Conservation (phyloP, 176 grass and related monocot genomes). For the Elymus sibiricus region DNA sequence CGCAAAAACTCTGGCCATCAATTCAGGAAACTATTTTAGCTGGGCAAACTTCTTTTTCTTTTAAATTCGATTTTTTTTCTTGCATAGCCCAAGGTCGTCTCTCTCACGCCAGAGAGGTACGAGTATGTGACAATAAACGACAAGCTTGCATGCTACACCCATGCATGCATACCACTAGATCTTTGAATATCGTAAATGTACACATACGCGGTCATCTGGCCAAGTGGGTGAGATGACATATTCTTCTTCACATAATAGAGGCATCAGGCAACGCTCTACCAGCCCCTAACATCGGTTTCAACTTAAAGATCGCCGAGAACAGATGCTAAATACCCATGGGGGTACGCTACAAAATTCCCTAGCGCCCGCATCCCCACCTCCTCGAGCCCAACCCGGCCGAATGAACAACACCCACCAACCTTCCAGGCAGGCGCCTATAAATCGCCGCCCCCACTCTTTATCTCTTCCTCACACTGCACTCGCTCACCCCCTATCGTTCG, state of each 20-base stretch:
- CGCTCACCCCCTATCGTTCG: neutral
- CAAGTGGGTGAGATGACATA: neutral
- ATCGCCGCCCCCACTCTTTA: neutral
- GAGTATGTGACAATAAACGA: neutral
- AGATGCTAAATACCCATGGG: neutral
- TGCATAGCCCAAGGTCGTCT: too few species aligned
- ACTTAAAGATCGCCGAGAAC: neutral
- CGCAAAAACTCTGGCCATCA: neutral
- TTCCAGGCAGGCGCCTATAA: conserved; percentile 22
- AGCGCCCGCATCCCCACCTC: neutral
- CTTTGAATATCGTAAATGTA: too few species aligned
- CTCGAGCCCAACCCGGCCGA: neutral
- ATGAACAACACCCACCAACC: neutral
- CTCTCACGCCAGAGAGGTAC: too few species aligned
- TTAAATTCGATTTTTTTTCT: too few species aligned
- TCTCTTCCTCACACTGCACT: neutral
- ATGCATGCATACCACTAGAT: neutral
- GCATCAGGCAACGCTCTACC: neutral
- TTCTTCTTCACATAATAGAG: neutral
- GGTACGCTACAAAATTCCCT: neutral
- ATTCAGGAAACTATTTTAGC: neutral
- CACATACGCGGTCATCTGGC: neutral
- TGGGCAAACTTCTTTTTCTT: too few species aligned
- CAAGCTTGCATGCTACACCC: neutral
- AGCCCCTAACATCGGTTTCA: neutral